These are phyloP conservation scores for Ogataea nitratoaversa DNA, from an alignment of 805 yeast species.

Conservation along the genomic window DNA sequence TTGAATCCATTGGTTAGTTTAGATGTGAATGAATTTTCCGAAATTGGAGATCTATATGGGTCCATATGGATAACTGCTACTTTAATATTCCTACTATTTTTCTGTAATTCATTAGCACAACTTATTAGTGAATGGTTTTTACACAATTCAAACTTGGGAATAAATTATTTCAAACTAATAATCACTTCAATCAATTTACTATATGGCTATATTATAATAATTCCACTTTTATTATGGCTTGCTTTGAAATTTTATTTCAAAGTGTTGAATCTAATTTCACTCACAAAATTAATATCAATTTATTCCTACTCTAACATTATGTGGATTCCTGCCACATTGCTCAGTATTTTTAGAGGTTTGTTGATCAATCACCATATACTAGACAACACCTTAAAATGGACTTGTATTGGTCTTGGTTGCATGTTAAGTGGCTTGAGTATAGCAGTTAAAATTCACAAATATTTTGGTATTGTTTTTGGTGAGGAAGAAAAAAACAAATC, in stretches of 20 bases:
- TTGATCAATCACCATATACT: slow-evolving; percentile 41
- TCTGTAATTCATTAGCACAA: slow-evolving; percentile 67
- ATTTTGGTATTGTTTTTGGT: slow-evolving; percentile 31
- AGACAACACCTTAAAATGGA: slow-evolving; percentile 56
- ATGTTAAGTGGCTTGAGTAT: slow-evolving; percentile 56
- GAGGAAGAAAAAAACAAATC: slow-evolving; percentile 36
- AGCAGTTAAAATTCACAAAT: slow-evolving; percentile 41
- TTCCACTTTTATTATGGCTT: slow-evolving; percentile 56
- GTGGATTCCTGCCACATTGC: slow-evolving; percentile 80
- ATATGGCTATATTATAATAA: slow-evolving; percentile 68
- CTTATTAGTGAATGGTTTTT: slow-evolving; percentile 48
- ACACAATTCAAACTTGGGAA: slow-evolving; percentile 37
- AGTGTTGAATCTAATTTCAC: slow-evolving; percentile 40
- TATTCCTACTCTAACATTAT: slow-evolving; percentile 81
- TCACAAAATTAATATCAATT: slow-evolving; percentile 62
- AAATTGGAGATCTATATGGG: slow-evolving; percentile 73
- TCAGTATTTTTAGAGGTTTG: slow-evolving; percentile 55
- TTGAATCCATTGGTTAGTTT: slow-evolving; percentile 48
- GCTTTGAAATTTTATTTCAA: slow-evolving; percentile 50
- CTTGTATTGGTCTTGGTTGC: slow-evolving; percentile 56
- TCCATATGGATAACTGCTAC: slow-evolving; percentile 90
- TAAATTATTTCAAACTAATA: slow-evolving; percentile 56
- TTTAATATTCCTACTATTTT: slow-evolving; percentile 67
- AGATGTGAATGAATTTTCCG: slow-evolving; percentile 35
- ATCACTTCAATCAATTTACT: slow-evolving; percentile 66